Evolutionary conservation across 2,329 filamentous ascomycete genomes (phyloP).

Genomic region (Stromatinia cepivora): DNA sequence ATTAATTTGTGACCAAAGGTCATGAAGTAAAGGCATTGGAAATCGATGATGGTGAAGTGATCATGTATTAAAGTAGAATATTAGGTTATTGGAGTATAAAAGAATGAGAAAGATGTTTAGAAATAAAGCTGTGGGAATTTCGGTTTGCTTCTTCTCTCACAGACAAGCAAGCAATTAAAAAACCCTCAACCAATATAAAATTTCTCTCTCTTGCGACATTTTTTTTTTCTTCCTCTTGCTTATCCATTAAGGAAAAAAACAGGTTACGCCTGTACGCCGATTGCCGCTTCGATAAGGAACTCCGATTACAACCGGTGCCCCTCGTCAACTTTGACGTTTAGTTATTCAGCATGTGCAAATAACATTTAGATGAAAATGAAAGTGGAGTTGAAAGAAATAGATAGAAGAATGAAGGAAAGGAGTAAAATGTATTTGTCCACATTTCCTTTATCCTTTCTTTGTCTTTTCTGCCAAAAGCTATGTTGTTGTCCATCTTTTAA

Average conservation of each 20-base stretch:
- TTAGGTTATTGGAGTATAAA: background rate
- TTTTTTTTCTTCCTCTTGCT: slow-evolving; percentile 13
- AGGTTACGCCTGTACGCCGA: slow-evolving; percentile 27
- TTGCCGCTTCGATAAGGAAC: slow-evolving; percentile 37
- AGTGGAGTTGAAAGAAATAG: slow-evolving; percentile 9
- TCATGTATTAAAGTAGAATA: background rate
- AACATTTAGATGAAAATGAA: slow-evolving; percentile 15
- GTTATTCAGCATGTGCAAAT: slow-evolving; percentile 23
- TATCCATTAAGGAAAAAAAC: background rate
- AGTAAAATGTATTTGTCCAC: background rate
- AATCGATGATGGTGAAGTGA: background rate
- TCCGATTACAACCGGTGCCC: slow-evolving; percentile 32
- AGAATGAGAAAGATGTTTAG: background rate
- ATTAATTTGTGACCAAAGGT: slow-evolving; percentile 25
- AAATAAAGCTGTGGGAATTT: background rate
- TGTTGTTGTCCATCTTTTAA: background rate
- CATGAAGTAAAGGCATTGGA: slow-evolving; percentile 16
- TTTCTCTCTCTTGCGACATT: slow-evolving; percentile 4
- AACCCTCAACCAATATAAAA: slow-evolving; percentile 5
- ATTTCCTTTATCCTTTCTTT: background rate
- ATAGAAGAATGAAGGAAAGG: background rate
- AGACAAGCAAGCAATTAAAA: background rate
- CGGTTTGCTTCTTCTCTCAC: background rate
- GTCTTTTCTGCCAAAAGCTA: background rate
- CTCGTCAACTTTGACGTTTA: slow-evolving; percentile 36